phyloP scores from a whole-genome alignment of 2,329 filamentous ascomycete species.

The Dissoconium aciculare region DNA sequence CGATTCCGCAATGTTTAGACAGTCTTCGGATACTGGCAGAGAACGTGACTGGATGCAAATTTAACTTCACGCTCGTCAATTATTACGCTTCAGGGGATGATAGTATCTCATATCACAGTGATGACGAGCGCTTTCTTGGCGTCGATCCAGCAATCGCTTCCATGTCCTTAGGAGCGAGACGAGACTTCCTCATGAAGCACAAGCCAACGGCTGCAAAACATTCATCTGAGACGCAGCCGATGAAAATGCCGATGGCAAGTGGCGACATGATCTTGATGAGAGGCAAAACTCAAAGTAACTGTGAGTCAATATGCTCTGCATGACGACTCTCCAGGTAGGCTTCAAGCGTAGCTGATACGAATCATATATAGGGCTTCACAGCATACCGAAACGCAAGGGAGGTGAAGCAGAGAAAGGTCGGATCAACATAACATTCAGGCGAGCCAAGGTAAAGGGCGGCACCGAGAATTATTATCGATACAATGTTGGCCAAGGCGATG shows the following conservation, averaged over 20 bases:
- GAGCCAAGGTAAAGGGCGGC: conserved; percentile 53
- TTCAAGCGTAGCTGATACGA: too few species aligned
- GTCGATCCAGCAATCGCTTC: conserved; percentile 56
- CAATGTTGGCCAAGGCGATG: conserved; percentile 56
- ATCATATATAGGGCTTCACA: conserved; percentile 50
- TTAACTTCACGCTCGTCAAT: conserved; percentile 70
- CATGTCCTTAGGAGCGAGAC: conserved; percentile 53
- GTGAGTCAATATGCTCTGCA: conserved; percentile 31
- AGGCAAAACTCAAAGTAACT: conserved; percentile 57
- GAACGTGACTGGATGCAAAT: conserved; percentile 47
- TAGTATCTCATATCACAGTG: conserved; percentile 65
- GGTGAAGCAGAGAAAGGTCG: conserved; percentile 46
- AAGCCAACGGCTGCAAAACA: conserved; percentile 40
- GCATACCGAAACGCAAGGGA: conserved; percentile 58
- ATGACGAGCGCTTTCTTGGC: conserved; percentile 66
- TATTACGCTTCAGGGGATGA: conserved; percentile 67
- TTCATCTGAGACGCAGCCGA: conserved; percentile 25
- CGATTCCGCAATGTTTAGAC: conserved; percentile 56
- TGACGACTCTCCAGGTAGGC: too few species aligned
- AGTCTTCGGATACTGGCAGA: conserved; percentile 49
- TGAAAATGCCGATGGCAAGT: conserved; percentile 42
- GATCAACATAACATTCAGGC: conserved; percentile 63
- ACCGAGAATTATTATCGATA: conserved; percentile 77
- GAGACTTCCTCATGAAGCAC: conserved; percentile 69
- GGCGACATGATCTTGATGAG: conserved; percentile 73